These are phyloP conservation scores for Pseudoperonospora humuli DNA, from an alignment of 352 stramenopile genomes.

Conservation along the genomic window DNA sequence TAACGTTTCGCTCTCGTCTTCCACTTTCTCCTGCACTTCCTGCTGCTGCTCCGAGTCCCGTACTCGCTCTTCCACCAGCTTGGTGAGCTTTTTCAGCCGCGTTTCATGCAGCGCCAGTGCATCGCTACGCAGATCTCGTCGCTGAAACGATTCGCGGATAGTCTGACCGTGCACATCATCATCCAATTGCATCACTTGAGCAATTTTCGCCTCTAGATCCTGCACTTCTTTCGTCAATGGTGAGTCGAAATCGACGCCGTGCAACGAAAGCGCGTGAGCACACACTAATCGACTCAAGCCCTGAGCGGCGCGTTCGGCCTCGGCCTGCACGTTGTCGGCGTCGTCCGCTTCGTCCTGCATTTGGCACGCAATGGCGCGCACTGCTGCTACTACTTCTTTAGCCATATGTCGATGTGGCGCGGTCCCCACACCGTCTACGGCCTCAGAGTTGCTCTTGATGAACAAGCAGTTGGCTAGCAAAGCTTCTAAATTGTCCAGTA, in stretches of 20 bases:
- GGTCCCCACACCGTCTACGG: no score
- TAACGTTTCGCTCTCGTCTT: slow-evolving; percentile 12
- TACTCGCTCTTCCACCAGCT: slow-evolving; percentile 35
- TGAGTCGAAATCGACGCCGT: slow-evolving; percentile 34
- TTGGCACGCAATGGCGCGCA: slow-evolving; percentile 24
- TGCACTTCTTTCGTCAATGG: slow-evolving; percentile 41
- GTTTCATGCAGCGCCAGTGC: slow-evolving; percentile 42
- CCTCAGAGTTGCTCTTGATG: slow-evolving; percentile 30
- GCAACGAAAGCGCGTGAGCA: slow-evolving; percentile 40
- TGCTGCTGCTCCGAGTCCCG: slow-evolving; percentile 30
- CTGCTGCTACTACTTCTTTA: slow-evolving; percentile 29
- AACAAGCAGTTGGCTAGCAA: slow-evolving; percentile 60
- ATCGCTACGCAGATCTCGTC: slow-evolving; percentile 67
- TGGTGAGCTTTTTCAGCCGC: slow-evolving; percentile 30
- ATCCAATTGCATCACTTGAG: slow-evolving; percentile 32
- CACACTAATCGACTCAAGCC: slow-evolving; percentile 48
- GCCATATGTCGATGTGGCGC: slow-evolving; percentile 36
- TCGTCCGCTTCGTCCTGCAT: slow-evolving; percentile 14
- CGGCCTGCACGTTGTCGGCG: slow-evolving; percentile 22
- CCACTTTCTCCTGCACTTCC: slow-evolving; percentile 8
- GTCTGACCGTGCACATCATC: slow-evolving; percentile 52
- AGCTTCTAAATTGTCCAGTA: slow-evolving; percentile 51
- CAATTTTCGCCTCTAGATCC: slow-evolving; percentile 40
- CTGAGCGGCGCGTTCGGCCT: slow-evolving; percentile 25
- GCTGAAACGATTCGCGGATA: slow-evolving; percentile 73